Evolutionary conservation across 495 filamentous ascomycete genomes (phyloP).

Genomic region (Choiromyces venosus): DNA sequence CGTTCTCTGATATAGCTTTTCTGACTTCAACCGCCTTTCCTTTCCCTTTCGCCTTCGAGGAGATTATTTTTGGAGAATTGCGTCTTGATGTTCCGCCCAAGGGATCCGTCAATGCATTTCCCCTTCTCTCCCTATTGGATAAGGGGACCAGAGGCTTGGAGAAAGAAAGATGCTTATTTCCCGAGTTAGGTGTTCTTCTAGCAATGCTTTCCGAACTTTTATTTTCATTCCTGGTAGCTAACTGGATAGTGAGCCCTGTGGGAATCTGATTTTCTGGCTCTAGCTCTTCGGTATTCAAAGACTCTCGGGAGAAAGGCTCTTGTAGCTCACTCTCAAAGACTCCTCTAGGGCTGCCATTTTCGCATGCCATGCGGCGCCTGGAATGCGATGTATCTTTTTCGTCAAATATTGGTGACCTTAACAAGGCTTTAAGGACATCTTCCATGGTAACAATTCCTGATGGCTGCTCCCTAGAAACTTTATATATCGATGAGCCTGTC

Average conservation of each 20-base stretch:
- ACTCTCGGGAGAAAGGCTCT: background rate
- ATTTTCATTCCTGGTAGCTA: background rate
- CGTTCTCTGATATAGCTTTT: background rate
- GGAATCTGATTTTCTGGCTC: background rate
- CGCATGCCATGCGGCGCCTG: slow-evolving; percentile 11
- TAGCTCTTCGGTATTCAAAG: background rate
- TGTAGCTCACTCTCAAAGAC: background rate
- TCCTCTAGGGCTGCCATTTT: background rate
- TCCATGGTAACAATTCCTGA: slow-evolving; percentile 32
- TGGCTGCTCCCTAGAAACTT: slow-evolving; percentile 16
- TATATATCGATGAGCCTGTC: slow-evolving; percentile 21
- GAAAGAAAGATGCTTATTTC: background rate
- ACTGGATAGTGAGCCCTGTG: background rate
- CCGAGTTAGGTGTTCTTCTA: background rate
- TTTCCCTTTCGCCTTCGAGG: background rate
- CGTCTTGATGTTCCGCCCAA: background rate
- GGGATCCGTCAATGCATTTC: background rate
- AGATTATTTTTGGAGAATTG: background rate
- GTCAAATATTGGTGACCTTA: slow-evolving; percentile 31
- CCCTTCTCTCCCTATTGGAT: background rate
- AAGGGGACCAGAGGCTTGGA: background rate
- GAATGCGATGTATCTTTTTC: slow-evolving; percentile 34
- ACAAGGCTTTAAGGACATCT: slow-evolving; percentile 27
- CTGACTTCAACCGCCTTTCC: background rate
- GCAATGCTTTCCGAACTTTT: background rate